phyloP scores from a whole-genome alignment of 257 asterid genomes.

The Phtheirospermum japonicum region DNA sequence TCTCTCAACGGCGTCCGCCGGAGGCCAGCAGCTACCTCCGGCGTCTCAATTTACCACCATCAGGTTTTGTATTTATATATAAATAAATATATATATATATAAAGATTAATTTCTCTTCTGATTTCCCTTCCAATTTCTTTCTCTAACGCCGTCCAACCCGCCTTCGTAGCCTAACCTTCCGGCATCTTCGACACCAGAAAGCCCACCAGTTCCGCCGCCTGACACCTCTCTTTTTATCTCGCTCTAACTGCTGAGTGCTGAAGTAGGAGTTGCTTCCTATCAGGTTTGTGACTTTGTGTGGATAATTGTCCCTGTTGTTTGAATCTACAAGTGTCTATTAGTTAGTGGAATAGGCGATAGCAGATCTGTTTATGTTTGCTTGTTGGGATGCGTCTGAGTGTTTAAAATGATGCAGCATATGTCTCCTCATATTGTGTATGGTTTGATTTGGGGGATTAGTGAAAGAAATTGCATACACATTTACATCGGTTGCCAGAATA shows the following conservation, averaged over 20 bases:
- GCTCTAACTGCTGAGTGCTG: not conserved
- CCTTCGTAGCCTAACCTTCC: constrained; percentile 1
- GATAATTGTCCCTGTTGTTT: not conserved
- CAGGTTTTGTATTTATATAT: not conserved
- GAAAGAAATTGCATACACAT: not conserved
- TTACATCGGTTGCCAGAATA: not conserved
- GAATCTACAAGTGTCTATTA: not conserved
- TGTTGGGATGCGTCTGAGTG: not conserved
- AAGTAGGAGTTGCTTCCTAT: not conserved
- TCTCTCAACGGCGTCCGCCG: constrained; percentile 8
- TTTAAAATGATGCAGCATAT: not conserved
- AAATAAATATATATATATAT: not conserved
- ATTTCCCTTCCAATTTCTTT: not conserved
- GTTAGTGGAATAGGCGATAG: not conserved
- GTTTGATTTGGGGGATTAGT: not conserved
- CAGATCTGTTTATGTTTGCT: not conserved
- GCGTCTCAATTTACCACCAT: constrained; percentile 1
- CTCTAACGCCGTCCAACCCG: not conserved
- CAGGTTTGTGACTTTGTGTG: not conserved
- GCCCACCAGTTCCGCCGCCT: not conserved
- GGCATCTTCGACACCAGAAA: not conserved
- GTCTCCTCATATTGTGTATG: not conserved
- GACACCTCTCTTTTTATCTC: not conserved
- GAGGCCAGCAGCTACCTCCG: constrained; percentile 9
- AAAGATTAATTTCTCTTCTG: not conserved